These are phyloP conservation scores for Pisolithus marmoratus DNA, from an alignment of 768 basidiomycete genomes.

Conservation along the genomic window DNA sequence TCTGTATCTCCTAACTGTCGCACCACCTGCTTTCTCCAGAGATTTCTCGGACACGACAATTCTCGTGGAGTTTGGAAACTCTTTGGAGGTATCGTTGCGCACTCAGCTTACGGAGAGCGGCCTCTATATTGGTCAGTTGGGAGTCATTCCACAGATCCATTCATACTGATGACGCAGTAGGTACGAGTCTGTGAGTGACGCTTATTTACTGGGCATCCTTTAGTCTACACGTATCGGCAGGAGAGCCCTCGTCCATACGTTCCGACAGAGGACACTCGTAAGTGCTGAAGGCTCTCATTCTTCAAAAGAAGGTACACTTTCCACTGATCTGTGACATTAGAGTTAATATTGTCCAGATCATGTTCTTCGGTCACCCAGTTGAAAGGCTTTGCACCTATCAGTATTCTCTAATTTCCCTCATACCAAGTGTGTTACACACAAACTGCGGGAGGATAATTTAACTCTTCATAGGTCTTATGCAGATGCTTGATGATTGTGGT, in stretches of 20 bases:
- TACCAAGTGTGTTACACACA: conserved; percentile 56
- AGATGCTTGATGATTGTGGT: conserved; percentile 87
- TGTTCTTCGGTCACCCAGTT: conserved; percentile 96
- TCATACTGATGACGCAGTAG: conserved; percentile 30
- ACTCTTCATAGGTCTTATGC: conserved; percentile 60
- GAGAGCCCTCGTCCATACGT: conserved; percentile 88
- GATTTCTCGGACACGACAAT: conserved; percentile 87
- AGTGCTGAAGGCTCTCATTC: conserved; percentile 91
- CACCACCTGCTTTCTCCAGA: conserved; percentile 28
- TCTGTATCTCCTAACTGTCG: neutral
- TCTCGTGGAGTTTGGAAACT: conserved; percentile 79
- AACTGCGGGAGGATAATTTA: neutral
- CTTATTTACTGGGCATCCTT: neutral
- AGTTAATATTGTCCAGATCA: conserved; percentile 50
- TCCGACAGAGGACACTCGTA: conserved; percentile 87
- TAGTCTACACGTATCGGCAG: conserved; percentile 31
- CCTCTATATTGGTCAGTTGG: conserved; percentile 82
- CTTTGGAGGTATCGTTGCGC: conserved; percentile 69
- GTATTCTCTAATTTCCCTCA: conserved; percentile 90
- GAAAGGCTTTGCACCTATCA: conserved; percentile 96
- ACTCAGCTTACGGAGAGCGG: conserved; percentile 87
- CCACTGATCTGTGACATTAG: neutral
- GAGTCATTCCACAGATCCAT: neutral
- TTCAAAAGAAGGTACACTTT: conserved; percentile 77
- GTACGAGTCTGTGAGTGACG: conserved; percentile 58